These are phyloP conservation scores for Fraxinus nigra DNA, from an alignment of 305 asterid species.

Conservation along the genomic window DNA sequence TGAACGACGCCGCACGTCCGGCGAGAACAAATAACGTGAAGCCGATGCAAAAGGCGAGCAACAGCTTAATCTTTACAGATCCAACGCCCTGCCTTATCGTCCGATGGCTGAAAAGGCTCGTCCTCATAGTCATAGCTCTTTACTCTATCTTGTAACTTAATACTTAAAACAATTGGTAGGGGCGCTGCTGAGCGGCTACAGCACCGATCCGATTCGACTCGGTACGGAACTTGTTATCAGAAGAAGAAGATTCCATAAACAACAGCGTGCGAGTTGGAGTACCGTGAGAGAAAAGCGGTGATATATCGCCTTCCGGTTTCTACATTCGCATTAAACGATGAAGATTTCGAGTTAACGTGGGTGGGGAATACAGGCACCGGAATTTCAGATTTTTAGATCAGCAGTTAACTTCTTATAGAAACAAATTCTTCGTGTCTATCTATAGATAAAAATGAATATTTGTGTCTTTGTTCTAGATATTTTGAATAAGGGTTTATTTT, in stretches of 20 bases:
- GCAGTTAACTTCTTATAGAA: background rate
- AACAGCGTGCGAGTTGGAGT: background rate
- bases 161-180: background rate
- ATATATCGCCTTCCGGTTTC: background rate
- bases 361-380: background rate
- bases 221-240: background rate
- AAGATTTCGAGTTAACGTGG: background rate
- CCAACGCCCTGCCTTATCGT: constrained; percentile 58
- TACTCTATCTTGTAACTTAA: background rate
- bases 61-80: constrained; percentile 58
- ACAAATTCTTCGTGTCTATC: background rate
- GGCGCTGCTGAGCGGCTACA: constrained; percentile 19
- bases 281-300: background rate
- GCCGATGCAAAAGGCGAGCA: constrained; percentile 45
- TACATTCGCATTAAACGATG: background rate
- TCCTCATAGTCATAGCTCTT: constrained; percentile 32
- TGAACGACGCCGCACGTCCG: constrained; percentile 48
- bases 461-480: background rate
- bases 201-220: constrained; percentile 35
- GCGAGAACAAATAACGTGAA: constrained; percentile 43
- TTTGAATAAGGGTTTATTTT: no score
- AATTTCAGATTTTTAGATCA: background rate
- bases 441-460: background rate
- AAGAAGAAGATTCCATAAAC: background rate
- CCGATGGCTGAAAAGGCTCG: constrained; percentile 68